These are phyloP conservation scores for Nematodospora valgi DNA, from an alignment of 805 yeast species.

Conservation along the genomic window DNA sequence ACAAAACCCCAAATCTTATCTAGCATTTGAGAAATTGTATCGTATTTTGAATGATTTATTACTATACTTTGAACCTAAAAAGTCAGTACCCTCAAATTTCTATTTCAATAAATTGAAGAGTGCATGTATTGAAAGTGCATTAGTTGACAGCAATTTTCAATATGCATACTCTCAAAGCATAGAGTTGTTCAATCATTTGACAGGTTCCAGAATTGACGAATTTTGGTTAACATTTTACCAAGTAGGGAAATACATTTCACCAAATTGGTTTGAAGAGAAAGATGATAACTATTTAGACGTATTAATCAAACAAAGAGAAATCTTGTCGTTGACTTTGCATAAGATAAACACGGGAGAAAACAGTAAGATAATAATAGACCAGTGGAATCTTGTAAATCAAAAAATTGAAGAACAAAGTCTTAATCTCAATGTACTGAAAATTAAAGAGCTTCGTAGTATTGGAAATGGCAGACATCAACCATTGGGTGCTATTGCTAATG, in stretches of 20 bases:
- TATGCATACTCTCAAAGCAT: constrained; percentile 48
- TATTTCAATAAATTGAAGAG: constrained; percentile 33
- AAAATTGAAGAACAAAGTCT: constrained; percentile 21
- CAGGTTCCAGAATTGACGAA: constrained; percentile 26
- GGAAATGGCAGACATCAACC: too few relatives aligned
- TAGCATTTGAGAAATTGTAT: constrained; percentile 39
- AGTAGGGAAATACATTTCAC: constrained; percentile 51
- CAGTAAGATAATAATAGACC: constrained; percentile 52
- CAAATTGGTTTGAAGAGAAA: constrained; percentile 24
- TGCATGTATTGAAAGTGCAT: constrained; percentile 64
- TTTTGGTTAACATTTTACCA: constrained; percentile 76
- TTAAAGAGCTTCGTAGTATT: constrained; percentile 5
- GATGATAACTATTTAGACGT: constrained; percentile 20
- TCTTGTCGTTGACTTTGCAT: constrained; percentile 51
- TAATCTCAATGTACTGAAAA: background rate
- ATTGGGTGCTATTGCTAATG: background rate
- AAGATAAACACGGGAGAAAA: constrained; percentile 48
- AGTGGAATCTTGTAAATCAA: constrained; percentile 55
- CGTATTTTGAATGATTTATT: constrained; percentile 39
- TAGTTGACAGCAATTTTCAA: constrained; percentile 54
- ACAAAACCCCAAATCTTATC: constrained; percentile 50
- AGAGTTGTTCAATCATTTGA: constrained; percentile 28
- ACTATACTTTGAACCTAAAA: constrained; percentile 36
- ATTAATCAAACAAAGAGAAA: constrained; percentile 48
- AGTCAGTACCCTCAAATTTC: constrained; percentile 13